phyloP scores from a whole-genome alignment of 345 rosid species.

The Bruguiera gymnorhiza region DNA sequence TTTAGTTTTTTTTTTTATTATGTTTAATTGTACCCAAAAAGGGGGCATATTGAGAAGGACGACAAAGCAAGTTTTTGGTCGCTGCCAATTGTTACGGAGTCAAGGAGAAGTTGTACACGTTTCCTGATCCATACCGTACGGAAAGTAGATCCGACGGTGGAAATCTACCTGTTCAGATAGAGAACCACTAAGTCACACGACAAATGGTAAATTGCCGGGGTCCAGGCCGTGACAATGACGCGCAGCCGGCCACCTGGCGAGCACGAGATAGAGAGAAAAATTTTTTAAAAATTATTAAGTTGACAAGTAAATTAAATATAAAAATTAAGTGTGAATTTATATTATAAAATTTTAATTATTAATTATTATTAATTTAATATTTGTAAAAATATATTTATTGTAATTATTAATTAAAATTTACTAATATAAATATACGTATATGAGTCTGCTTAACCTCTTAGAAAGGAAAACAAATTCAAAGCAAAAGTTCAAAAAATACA shows the following conservation, averaged over 20 bases:
- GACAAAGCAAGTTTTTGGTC: conserved; percentile 33
- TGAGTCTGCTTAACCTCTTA: too few relatives aligned
- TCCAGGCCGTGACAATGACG: conserved; percentile 29
- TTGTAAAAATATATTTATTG: too few relatives aligned
- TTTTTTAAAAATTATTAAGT: too few relatives aligned
- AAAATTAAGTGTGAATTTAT: too few relatives aligned
- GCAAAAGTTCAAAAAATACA: neutral
- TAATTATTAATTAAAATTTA: too few relatives aligned
- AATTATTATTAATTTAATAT: too few relatives aligned
- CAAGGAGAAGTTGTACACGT: conserved; percentile 44
- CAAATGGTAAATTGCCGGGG: neutral
- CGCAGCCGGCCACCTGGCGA: conserved; percentile 32
- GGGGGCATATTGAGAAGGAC: conserved; percentile 15
- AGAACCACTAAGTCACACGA: conserved; percentile 30
- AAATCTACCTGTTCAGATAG: conserved; percentile 14
- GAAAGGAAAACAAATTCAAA: too few relatives aligned
- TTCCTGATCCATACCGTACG: conserved; percentile 11
- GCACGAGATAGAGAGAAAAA: too few relatives aligned
- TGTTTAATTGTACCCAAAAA: neutral
- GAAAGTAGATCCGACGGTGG: conserved; percentile 37
- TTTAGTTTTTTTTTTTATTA: neutral
- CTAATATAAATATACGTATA: neutral
- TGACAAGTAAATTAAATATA: too few relatives aligned
- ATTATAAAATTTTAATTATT: too few relatives aligned
- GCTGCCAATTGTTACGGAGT: conserved; percentile 32